phyloP scores from a whole-genome alignment of 495 filamentous ascomycete species.

The Astrocystis sublimbata region DNA sequence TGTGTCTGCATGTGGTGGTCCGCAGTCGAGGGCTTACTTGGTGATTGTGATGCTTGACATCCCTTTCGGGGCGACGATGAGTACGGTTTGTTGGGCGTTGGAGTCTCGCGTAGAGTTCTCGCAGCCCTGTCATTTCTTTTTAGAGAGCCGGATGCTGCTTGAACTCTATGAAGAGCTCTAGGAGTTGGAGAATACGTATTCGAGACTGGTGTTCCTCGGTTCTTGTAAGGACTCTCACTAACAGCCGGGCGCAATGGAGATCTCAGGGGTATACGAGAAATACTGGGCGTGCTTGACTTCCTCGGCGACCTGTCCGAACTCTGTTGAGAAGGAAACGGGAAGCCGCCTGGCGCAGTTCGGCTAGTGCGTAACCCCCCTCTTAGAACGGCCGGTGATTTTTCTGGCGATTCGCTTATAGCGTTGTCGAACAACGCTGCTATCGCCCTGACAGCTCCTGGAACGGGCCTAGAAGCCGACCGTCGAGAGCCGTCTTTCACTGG shows the following conservation, averaged over 20 bases:
- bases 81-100: constrained; percentile 18
- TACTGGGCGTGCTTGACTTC: constrained; percentile 7
- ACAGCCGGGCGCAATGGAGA: background rate
- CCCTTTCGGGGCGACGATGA: constrained; percentile 18
- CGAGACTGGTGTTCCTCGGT: background rate
- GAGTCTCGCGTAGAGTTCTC: constrained; percentile 4
- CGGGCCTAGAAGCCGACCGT: constrained; percentile 25
- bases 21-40: constrained; percentile 5
- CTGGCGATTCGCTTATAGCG: constrained; percentile 21
- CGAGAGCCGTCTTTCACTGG: background rate
- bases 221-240: background rate
- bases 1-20: constrained; percentile 19
- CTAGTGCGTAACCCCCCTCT: background rate
- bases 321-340: constrained; percentile 35
- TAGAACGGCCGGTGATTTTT: background rate
- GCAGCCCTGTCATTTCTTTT: constrained; percentile 1
- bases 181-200: background rate
- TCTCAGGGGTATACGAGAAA: background rate
- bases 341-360: constrained; percentile 21
- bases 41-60: constrained; percentile 6
- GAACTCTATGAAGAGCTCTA: background rate
- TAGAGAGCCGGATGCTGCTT: background rate
- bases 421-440: constrained; percentile 48
- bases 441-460: constrained; percentile 41
- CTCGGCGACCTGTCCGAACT: constrained; percentile 17